Base-by-base conservation (phyloP, 1,139 yeast genomes). In the Pichia cactophila region DNA sequence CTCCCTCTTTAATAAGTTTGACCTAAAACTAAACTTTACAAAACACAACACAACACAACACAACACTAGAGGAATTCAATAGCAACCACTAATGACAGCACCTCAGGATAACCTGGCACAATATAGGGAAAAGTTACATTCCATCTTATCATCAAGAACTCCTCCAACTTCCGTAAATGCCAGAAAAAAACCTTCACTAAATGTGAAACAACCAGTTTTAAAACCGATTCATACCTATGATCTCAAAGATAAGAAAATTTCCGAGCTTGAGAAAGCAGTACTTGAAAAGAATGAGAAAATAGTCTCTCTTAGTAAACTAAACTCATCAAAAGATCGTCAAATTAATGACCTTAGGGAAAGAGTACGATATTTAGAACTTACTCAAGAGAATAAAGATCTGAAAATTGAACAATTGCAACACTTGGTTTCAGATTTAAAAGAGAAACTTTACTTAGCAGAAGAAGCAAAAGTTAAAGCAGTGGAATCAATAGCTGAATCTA, bases 251-350 rank as follows among this genome's bases (percentile, higher is more conserved):
- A 33, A 16, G 2, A 38, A 42, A 31, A 16, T 44, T 8, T 9
- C 33, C 29, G 46, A 50, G 10, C 29, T 45, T 4, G 45, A 48
- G 12, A 33, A 44, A 11, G n/a, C 29, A 5, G 26, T 50, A 23
- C 46, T 33, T 12, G 26, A 31, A 16, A 52, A 52, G 39, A 49
- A 48, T 26, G 33, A 43, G 12, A 48, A 48, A 41, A 50, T 50
- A 4, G 41, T 45, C n/a, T 17, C 26, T 5, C 33, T 49, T 10
- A 45, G 45, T 28, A 50, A 49, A 12, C 38, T 43, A 3, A 46
- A 47, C 16, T 7, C 51, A 12, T 40, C 45, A 4, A 42, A 45
- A 10, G 38, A 37, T 26, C 46, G 44, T 31, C 36, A 29, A 9
- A 48, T 49, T n/a, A 40, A 41, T 28, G 17, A 41, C 6, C 33